Base-by-base conservation (phyloP, 164 flowering plant species). In the Nymphaea colorata region DNA sequence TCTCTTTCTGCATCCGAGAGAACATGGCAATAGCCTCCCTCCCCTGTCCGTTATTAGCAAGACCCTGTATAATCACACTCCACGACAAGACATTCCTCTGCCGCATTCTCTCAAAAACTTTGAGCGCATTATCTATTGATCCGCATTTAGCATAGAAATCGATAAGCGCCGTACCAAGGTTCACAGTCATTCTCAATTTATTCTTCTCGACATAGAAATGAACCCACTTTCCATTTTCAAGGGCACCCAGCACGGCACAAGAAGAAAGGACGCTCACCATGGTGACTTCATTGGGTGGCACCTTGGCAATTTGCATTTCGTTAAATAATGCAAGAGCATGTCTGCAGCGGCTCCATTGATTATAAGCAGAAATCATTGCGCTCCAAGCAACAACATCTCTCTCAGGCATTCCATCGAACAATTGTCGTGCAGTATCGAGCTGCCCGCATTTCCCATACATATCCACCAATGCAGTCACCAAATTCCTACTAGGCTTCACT, bases 41-140 rank as follows among this genome's bases (percentile, higher is more conserved):
- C 43, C 87, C 86, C 41, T 62, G 69, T 2, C 90, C 93, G 63
- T 85, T 83, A 74, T 76, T 68, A 3, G 81, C 88, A 17, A 82
- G 74, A 4, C 86, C 88, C 17, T 82, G 75, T 14, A 86, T 84
- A 86, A 84, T 84, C n/a, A 83, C 86, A 77, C 83, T 87, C 73
- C 81, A 85, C 72, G 86, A 84, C 41, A 79, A 70, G 44, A 75
- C 73, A 69, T 85, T 89, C 59, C 72, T 82, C 4, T 72, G 64
- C 47, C 74, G 78, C 79, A 87, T 68, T 79, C 68, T 47, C 14
- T 71, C 17, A 44, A 84, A 84, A 43, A 84, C 82, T 43, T 74
- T 75, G 3, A 77, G 18, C 1, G 87, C 76, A 44, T 61, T 63
- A 15, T 77, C 79, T 42, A 84, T 44, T n/a, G 51, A 73, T 4